A percentile compares a stretch with the other conserved stretches of the same genome.
phyloP scores from a whole-genome alignment of 164 flowering plant species.

The Aristolochia californica region DNA sequence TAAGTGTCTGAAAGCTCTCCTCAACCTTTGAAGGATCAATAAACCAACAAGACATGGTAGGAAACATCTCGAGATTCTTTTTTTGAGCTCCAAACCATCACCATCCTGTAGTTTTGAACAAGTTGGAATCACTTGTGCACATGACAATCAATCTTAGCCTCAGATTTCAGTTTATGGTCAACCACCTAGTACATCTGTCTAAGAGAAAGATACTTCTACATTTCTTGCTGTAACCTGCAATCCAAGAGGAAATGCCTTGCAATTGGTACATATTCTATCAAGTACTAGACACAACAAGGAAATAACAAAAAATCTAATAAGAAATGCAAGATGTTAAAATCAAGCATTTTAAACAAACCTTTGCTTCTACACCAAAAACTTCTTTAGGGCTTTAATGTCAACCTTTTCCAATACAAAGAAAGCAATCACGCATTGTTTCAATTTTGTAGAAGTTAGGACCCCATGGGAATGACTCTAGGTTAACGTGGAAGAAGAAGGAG shows the following conservation, averaged over 20 bases:
- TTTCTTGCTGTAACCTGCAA: conserved; percentile 94
- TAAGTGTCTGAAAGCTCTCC: conserved; percentile 69
- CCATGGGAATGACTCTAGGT: too few species aligned
- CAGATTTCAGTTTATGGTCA: conserved; percentile 10
- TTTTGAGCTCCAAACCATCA: conserved; percentile 64
- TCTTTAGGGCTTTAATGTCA: conserved; percentile 89
- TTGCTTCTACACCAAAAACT: conserved; percentile 84
- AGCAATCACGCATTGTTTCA: conserved; percentile 54
- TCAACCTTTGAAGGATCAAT: conserved; percentile 73
- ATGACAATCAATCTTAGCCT: conserved; percentile 1
- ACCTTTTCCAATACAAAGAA: conserved; percentile 75
- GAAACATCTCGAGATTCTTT: conserved; percentile 55
- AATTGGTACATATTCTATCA: conserved; percentile 26
- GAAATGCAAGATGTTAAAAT: conserved; percentile 13
- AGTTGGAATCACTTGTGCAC: conserved; percentile 2
- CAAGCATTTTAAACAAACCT: conserved; percentile 40
- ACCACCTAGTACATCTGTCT: conserved; percentile 68
- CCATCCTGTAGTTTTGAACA: conserved; percentile 46
- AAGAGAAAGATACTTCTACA: conserved; percentile 81
- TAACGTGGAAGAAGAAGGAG: too few species aligned
- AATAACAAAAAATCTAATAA: background rate
- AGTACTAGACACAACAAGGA: conserved; percentile 15
- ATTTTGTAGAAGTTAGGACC: too few species aligned
- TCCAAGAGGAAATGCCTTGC: conserved; percentile 33
- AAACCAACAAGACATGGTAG: conserved; percentile 77